These are phyloP conservation scores for Dujonia santamariae DNA, from an alignment of 1,139 yeast species.

Conservation along the genomic window DNA sequence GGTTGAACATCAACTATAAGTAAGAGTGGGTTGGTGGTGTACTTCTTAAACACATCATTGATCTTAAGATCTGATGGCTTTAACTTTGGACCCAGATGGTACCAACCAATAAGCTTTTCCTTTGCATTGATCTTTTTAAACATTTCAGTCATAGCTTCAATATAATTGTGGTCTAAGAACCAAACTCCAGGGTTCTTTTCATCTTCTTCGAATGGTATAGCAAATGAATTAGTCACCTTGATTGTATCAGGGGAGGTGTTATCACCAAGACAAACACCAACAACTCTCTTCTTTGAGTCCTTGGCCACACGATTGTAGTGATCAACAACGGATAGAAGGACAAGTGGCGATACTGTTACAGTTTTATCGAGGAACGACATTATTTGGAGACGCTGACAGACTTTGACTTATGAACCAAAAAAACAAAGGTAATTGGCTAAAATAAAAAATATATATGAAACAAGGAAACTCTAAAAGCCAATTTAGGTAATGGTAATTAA, in stretches of 20 bases:
- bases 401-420: too few relatives aligned
- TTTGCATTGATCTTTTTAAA: conserved; percentile 95
- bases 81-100: conserved; percentile 95
- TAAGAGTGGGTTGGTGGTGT: conserved; percentile 77
- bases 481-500: neutral
- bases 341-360: conserved; percentile 94
- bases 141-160: conserved; percentile 97
- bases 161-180: conserved; percentile 95
- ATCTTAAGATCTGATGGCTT: conserved; percentile 85
- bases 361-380: too few relatives aligned
- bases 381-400: too few relatives aligned
- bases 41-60: conserved; percentile 82
- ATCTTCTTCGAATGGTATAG: conserved; percentile 96
- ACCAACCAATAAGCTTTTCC: conserved; percentile 97
- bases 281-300: conserved; percentile 72
- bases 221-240: conserved; percentile 74
- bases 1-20: conserved; percentile 92
- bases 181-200: conserved; percentile 91
- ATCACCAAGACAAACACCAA: conserved; percentile 93
- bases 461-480: conserved; percentile 25
- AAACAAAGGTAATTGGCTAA: too few relatives aligned
- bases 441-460: too few relatives aligned
- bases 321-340: conserved; percentile 89
- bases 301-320: conserved; percentile 86
- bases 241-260: conserved; percentile 51